Percentiles rank a stretch among this genome's conserved stretches.
Evolutionary conservation across 768 basidiomycete genomes (phyloP).

Genomic region (Hygrocybe coccinea): DNA sequence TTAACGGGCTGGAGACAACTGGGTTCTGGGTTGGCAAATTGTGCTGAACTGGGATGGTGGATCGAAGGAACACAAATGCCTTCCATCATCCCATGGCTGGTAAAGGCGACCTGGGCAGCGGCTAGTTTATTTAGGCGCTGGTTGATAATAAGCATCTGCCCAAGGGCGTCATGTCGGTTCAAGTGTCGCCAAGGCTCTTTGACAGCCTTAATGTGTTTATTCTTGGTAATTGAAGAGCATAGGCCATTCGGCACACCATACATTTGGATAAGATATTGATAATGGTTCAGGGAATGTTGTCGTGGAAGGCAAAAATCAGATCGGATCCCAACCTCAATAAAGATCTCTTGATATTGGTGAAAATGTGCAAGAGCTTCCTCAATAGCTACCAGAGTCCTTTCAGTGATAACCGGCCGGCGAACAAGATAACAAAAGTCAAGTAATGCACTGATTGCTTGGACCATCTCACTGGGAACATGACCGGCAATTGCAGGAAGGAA

Average conservation of each 20-base stretch:
- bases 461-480: constrained; percentile 14
- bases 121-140: constrained; percentile 21
- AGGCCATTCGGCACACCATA: constrained; percentile 20
- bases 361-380: constrained; percentile 7
- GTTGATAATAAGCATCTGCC: constrained; percentile 22
- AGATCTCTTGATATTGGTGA: constrained; percentile 15
- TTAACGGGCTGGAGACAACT: background rate
- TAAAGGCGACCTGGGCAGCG: constrained; percentile 14
- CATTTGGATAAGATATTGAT: constrained; percentile 9
- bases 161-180: constrained; percentile 17
- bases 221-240: constrained; percentile 22
- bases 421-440: constrained; percentile 25
- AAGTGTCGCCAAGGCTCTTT: constrained; percentile 22
- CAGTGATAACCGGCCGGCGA: constrained; percentile 10
- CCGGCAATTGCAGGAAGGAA: constrained; percentile 20
- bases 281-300: constrained; percentile 19
- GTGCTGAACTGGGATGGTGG: background rate
- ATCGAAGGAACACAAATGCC: background rate
- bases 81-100: constrained; percentile 11
- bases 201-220: constrained; percentile 8
- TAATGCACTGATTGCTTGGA: constrained; percentile 15
- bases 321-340: constrained; percentile 8
- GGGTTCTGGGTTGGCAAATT: background rate
- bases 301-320: constrained; percentile 13
- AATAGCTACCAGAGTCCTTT: constrained; percentile 6